Base-by-base conservation (phyloP, 192 early-diverging fungal genomes). In the Coemansia sp. region DNA sequence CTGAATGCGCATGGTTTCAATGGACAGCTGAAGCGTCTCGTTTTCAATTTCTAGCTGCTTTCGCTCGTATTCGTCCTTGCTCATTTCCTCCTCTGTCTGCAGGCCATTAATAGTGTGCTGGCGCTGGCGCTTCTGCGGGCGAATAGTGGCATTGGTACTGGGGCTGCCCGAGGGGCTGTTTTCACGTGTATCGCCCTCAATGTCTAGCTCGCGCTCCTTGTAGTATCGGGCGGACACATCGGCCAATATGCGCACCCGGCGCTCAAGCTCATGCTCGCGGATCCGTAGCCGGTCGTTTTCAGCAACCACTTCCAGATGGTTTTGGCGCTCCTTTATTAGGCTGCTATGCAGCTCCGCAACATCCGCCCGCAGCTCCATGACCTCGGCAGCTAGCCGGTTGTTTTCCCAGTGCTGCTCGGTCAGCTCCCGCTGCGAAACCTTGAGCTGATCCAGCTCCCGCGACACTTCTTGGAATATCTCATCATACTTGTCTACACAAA, bases 1-100 rank as follows among this genome's bases (percentile, higher is more conserved):
- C 55, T 77, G 74, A 21, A 77, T 77, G 38, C 74, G 74, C 67
- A 77, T 77, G 4, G 68, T 77, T 50, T 77, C 74, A 32, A 77
- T 64, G 8, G 67, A 55, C 17, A 77, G 59, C 47, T 67, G 53
- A 2, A 77, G 39, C 25, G 74, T 66, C 35, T 77, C 67, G 49
- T 70, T 70, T 23, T 77, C 74, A 29, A 77, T 66, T 23, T 65
- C 60, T n/a, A 77, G 55, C 47, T 76, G 58, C 55, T 65, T 56
- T 8, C 53, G 52, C 35, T 63, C 60, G 41, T 39, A 67, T 29
- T 63, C 60, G 12, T 54, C 58, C 12, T 22, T 45, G 9, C 28
- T 23, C 9, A 35, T 22, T 6, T 15, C 40, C 26, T 60, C 58
- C 0, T 65, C 58, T 23, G 60, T 19, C 8, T 28, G 32, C 22